Evolutionary conservation across 1,284 basidiomycete genomes (phyloP).

Genomic region (Irpex rosettiformis): DNA sequence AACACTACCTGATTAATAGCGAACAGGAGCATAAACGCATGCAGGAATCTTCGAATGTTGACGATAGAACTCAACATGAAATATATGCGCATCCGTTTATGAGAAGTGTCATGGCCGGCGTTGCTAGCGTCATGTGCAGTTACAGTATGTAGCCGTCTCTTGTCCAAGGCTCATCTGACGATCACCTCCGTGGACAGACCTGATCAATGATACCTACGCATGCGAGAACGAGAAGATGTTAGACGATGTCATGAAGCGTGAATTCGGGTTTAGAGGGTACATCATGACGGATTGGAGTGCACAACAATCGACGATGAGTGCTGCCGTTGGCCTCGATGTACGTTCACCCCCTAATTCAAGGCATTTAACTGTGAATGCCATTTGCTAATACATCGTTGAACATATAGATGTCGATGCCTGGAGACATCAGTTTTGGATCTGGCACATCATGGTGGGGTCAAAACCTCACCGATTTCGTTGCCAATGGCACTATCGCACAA

Average conservation of each 20-base stretch:
- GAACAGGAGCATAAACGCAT: constrained; percentile 67
- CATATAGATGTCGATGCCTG: constrained; percentile 68
- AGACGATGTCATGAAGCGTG: constrained; percentile 77
- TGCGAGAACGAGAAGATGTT: constrained; percentile 76
- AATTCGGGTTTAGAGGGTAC: constrained; percentile 79
- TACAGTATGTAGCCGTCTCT: constrained; percentile 39
- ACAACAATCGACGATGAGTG: constrained; percentile 52
- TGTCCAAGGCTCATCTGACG: no score
- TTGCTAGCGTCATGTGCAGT: constrained; percentile 77
- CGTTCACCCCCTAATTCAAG: constrained; percentile 25
- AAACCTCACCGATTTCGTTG: constrained; percentile 65
- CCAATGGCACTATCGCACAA: constrained; percentile 65
- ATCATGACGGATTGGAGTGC: constrained; percentile 72
- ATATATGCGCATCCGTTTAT: constrained; percentile 73
- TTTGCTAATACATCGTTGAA: background rate
- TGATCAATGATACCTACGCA: constrained; percentile 75
- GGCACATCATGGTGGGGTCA: constrained; percentile 54
- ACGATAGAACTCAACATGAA: constrained; percentile 77
- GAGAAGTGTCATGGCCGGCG: constrained; percentile 72
- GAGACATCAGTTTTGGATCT: constrained; percentile 55
- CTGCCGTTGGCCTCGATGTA: constrained; percentile 66
- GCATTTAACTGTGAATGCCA: constrained; percentile 25
- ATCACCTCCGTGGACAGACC: constrained; percentile 31
- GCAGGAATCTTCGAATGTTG: constrained; percentile 58
- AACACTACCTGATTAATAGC: constrained; percentile 28